Conservation (phyloP, 2,329 filamentous ascomycete species). For the Talaromyces verruculosus region DNA sequence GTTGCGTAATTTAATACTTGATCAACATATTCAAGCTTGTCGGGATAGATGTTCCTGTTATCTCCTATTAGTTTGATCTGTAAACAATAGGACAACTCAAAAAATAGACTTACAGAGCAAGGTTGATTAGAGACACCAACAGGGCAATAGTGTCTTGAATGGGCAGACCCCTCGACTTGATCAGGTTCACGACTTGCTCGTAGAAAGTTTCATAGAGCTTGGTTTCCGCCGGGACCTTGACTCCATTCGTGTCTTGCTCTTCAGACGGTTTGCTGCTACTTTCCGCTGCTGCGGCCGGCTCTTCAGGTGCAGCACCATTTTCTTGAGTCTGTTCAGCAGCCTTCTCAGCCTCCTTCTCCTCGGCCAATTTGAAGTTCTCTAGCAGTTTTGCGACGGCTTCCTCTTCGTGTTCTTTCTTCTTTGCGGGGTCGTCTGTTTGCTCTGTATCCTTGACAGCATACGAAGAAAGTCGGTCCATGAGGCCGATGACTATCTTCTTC, state of each 20-base stretch:
- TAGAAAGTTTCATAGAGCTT: conserved; percentile 96
- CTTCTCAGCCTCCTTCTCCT: conserved; percentile 58
- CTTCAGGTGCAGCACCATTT: conserved; percentile 31
- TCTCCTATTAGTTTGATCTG: background rate
- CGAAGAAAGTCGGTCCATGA: conserved; percentile 94
- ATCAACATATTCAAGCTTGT: conserved; percentile 89
- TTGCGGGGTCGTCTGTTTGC: conserved; percentile 66
- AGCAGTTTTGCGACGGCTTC: conserved; percentile 77
- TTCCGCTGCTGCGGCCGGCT: conserved; percentile 24
- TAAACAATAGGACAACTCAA: background rate
- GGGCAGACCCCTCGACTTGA: conserved; percentile 83
- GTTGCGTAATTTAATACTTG: conserved; percentile 88
- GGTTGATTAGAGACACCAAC: conserved; percentile 87
- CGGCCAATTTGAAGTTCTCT: conserved; percentile 63
- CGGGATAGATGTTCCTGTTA: conserved; percentile 80
- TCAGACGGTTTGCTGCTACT: conserved; percentile 30
- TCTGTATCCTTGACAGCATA: conserved; percentile 90
- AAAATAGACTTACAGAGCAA: conserved; percentile 62
- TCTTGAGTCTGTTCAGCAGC: conserved; percentile 37
- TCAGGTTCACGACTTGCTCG: conserved; percentile 84
- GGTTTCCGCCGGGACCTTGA: conserved; percentile 59
- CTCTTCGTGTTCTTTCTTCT: conserved; percentile 75
- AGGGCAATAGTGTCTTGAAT: conserved; percentile 94
- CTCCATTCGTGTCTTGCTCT: conserved; percentile 36
- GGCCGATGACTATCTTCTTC: conserved; percentile 94